Evolutionary conservation across 31 red algal genomes (phyloP).

Genomic region (Asparagopsis taxiformis): DNA sequence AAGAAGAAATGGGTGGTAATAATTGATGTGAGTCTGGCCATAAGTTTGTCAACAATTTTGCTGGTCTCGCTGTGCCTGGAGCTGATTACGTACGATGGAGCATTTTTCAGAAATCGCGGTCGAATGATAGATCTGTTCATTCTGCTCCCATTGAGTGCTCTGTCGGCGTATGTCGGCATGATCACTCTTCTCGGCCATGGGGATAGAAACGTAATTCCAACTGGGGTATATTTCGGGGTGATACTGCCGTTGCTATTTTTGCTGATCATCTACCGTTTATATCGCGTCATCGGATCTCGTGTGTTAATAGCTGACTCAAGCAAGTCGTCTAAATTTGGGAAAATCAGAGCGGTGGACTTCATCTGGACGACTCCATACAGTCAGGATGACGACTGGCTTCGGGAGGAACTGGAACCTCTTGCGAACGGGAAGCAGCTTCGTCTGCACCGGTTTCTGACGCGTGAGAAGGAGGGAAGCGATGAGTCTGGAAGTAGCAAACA

Average conservation of each 20-base stretch:
- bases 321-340: background rate
- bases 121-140: too few species aligned
- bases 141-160: too few species aligned
- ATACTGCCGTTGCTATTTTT: too few species aligned
- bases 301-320: background rate
- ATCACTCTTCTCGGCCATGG: conserved; percentile 6
- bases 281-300: background rate
- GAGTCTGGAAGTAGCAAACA: conserved; percentile 11
- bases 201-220: background rate
- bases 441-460: conserved; percentile 65
- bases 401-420: conserved; percentile 39
- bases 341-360: conserved; percentile 50
- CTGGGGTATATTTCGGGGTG: background rate
- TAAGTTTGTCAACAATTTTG: too few species aligned
- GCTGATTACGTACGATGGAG: too few species aligned
- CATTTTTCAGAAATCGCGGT: too few species aligned
- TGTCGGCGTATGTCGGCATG: background rate
- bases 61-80: too few species aligned
- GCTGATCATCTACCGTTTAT: conserved; percentile 9
- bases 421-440: conserved; percentile 28
- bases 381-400: conserved; percentile 59
- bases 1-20: background rate
- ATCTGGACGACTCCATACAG: conserved; percentile 63
- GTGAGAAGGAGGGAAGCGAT: conserved; percentile 39
- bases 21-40: too few species aligned